Base-by-base conservation (phyloP, 345 rosid species). In the Combretum micranthum region DNA sequence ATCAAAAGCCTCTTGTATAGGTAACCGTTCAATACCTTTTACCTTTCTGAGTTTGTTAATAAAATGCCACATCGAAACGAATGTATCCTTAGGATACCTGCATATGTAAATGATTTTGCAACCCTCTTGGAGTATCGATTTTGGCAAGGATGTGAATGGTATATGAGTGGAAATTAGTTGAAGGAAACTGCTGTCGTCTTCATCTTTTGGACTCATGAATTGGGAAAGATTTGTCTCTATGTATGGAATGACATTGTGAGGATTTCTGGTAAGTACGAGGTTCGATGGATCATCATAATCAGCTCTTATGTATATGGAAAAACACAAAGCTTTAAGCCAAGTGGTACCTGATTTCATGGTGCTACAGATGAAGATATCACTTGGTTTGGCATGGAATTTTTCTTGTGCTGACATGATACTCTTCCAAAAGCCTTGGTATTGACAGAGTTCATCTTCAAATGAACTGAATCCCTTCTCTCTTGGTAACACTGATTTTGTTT, bases 341-440 rank as follows among this genome's bases (percentile, higher is more conserved):
- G n/a, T n/a, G n/a, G n/a, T n/a, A n/a, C 61, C 61, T 3, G 61
- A 46, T 16, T 57, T 57, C 26, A 50, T 49, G 18, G 25, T 14
- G 17, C 50, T 57, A 50, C 32, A 44, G 14, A 57, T 20, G 25
- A 57, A 13, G 17, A 45, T 45, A 42, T 57, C 61, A 3, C 50
- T 42, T 12, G 47, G 49, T 21, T 20, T 37, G 23, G 43, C 23
- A 14, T 22, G 21, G 61, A 57, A 57, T 39, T 57, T 49, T 23
- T 16, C 18, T 12, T 20, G 15, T 20, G 37, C 47, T 3, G 13
- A 16, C 26, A 57, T 16, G 10, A 45, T 15, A 44, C 51, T 50
- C n/a, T 57, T 20, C 61, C 61, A 57, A 43, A 57, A 23, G 16
- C 61, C 61, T 45, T 45, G 49, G 51, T 45, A n/a, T n/a, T n/a